Evolutionary conservation across 2,329 filamentous ascomycete genomes (phyloP).

Genomic region (Ceratocystis albifundus): DNA sequence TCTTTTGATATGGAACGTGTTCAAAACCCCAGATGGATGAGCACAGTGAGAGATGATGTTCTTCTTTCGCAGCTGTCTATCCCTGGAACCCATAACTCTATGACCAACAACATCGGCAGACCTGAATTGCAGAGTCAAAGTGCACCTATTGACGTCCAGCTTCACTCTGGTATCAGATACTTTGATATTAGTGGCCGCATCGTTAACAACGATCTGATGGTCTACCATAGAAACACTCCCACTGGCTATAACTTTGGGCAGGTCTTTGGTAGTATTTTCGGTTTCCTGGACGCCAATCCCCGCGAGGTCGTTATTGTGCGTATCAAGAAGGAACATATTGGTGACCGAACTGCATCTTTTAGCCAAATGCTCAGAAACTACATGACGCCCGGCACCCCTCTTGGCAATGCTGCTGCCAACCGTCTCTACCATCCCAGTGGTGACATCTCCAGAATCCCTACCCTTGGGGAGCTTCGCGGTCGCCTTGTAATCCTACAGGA

Average conservation of each 20-base stretch:
- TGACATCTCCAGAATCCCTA: constrained; percentile 27
- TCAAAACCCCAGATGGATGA: constrained; percentile 36
- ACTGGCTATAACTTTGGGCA: constrained; percentile 36
- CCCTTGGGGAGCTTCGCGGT: constrained; percentile 36
- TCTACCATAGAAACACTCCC: constrained; percentile 37
- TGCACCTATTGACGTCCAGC: constrained; percentile 32
- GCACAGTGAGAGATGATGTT: constrained; percentile 32
- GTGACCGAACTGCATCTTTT: constrained; percentile 29
- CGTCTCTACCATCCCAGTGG: constrained; percentile 32
- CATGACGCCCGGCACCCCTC: constrained; percentile 29
- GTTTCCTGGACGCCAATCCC: constrained; percentile 32
- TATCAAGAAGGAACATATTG: not conserved
- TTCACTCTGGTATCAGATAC: constrained; percentile 38
- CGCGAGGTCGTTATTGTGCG: not conserved
- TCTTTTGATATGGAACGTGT: constrained; percentile 35
- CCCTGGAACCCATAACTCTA: constrained; percentile 43
- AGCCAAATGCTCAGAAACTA: constrained; percentile 36
- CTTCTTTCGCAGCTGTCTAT: constrained; percentile 37
- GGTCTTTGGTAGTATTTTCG: constrained; percentile 35
- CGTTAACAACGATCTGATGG: constrained; percentile 33
- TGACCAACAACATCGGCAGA: constrained; percentile 38
- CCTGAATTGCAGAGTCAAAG: no score
- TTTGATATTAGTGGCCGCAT: constrained; percentile 39
- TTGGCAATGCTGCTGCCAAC: constrained; percentile 29
- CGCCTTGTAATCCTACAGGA: constrained; percentile 41